Evolutionary conservation across 495 filamentous ascomycete genomes (phyloP).

Genomic region (Xylaria longipes): DNA sequence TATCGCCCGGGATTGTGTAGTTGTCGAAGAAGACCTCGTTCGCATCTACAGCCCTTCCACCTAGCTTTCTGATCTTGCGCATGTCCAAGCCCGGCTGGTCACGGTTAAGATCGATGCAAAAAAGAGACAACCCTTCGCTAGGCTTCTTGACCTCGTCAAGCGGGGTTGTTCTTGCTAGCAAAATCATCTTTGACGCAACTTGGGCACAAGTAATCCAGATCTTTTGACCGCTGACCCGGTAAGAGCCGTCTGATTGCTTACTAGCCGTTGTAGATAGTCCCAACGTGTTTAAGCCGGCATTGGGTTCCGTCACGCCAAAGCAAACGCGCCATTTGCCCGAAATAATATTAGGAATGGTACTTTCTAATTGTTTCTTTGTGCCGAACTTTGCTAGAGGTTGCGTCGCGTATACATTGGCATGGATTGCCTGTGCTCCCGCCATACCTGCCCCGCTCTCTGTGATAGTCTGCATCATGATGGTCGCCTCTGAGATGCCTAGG

Average conservation of each 20-base stretch:
- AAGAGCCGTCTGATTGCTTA: conserved; percentile 57
- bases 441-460: conserved; percentile 79
- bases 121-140: conserved; percentile 73
- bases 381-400: conserved; percentile 79
- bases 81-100: conserved; percentile 64
- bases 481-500: conserved; percentile 75
- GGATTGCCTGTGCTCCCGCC: conserved; percentile 79
- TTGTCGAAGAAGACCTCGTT: conserved; percentile 64
- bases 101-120: conserved; percentile 76
- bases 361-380: conserved; percentile 62
- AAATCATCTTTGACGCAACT: conserved; percentile 77
- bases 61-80: conserved; percentile 81
- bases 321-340: conserved; percentile 72
- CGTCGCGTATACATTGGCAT: conserved; percentile 76
- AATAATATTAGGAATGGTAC: conserved; percentile 73
- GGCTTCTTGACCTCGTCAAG: conserved; percentile 68
- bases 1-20: background rate
- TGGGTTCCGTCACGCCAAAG: conserved; percentile 74
- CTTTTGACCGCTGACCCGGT: conserved; percentile 75
- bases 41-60: conserved; percentile 77
- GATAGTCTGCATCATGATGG: conserved; percentile 87
- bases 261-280: conserved; percentile 67
- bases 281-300: conserved; percentile 77
- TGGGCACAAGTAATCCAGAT: conserved; percentile 86
- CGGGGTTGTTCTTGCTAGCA: conserved; percentile 76